A percentile compares a stretch with the other conserved stretches of the same genome.
These are phyloP conservation scores for Termitomyces sp. DNA, from an alignment of 768 basidiomycete species.

Conservation along the genomic window DNA sequence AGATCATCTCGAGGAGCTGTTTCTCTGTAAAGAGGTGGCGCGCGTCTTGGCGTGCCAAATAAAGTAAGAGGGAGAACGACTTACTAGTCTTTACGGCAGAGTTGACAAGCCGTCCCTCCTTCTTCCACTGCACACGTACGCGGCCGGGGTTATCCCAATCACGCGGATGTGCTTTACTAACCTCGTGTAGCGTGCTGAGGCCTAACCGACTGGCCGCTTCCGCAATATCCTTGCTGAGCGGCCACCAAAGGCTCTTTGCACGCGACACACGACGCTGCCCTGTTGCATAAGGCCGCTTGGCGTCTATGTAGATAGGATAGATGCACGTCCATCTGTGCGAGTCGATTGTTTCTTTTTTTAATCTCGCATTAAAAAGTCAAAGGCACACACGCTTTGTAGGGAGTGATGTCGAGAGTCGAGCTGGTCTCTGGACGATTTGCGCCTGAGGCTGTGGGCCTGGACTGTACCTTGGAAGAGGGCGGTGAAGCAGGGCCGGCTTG, in stretches of 20 bases:
- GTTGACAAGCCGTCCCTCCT: conserved; percentile 65
- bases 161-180: conserved; percentile 84
- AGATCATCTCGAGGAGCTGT: conserved; percentile 70
- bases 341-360: conserved; percentile 13
- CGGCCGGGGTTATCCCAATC: conserved; percentile 99
- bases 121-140: conserved; percentile 90
- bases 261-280: conserved; percentile 81
- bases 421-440: conserved; percentile 19
- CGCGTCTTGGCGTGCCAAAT: not conserved
- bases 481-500: conserved; percentile 56
- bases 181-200: conserved; percentile 81
- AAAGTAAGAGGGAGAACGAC: conserved; percentile 20
- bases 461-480: conserved; percentile 31
- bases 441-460: conserved; percentile 20
- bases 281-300: conserved; percentile 81
- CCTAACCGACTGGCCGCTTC: conserved; percentile 76
- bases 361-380: conserved; percentile 12
- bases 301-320: conserved; percentile 96
- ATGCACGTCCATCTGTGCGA: conserved; percentile 83
- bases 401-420: conserved; percentile 63
- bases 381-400: conserved; percentile 70
- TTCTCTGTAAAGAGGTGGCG: conserved; percentile 51
- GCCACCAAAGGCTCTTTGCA: conserved; percentile 87
- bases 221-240: conserved; percentile 88
- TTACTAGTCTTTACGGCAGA: conserved; percentile 70